A percentile compares a stretch with the other conserved stretches of the same genome.
phyloP scores from a whole-genome alignment of 2,329 filamentous ascomycete genomes.

The Colletotrichum sp. region DNA sequence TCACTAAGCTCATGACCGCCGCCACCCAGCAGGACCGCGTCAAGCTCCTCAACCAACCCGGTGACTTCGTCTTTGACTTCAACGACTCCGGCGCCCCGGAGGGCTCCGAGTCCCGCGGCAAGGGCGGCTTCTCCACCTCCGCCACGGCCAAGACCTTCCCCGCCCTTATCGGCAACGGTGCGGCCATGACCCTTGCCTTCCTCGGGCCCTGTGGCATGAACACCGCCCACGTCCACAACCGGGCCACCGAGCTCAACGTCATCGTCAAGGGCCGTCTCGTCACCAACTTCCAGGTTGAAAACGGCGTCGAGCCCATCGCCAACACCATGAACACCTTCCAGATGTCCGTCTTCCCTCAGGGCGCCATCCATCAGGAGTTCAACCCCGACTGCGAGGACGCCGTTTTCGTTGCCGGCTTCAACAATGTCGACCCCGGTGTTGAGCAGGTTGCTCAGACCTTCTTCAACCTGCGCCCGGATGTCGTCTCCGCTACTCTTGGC shows the following conservation, averaged over 20 bases:
- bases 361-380: slow-evolving; percentile 55
- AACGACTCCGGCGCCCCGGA: slow-evolving; percentile 25
- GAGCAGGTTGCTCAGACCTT: slow-evolving; percentile 52
- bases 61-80: slow-evolving; percentile 50
- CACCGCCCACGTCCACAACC: slow-evolving; percentile 53
- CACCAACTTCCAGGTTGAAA: slow-evolving; percentile 49
- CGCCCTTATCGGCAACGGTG: slow-evolving; percentile 52
- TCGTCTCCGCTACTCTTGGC: slow-evolving; percentile 45
- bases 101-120: slow-evolving; percentile 27
- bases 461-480: slow-evolving; percentile 45
- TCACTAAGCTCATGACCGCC: slow-evolving; percentile 46
- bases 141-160: slow-evolving; percentile 55
- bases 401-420: slow-evolving; percentile 54
- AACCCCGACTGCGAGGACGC: slow-evolving; percentile 55
- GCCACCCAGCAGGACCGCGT: slow-evolving; percentile 34
- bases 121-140: slow-evolving; percentile 42
- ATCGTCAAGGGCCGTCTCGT: slow-evolving; percentile 49
- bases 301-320: slow-evolving; percentile 40
- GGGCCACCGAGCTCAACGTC: slow-evolving; percentile 52
- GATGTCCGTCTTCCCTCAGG: slow-evolving; percentile 55
- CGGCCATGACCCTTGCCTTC: slow-evolving; percentile 53
- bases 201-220: slow-evolving; percentile 56
- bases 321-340: slow-evolving; percentile 41
- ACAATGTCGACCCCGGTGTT: slow-evolving; percentile 49
- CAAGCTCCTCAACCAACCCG: slow-evolving; percentile 35